Conservation (phyloP, 306 rosid genomes). For the Astragalus glycyphyllos region DNA sequence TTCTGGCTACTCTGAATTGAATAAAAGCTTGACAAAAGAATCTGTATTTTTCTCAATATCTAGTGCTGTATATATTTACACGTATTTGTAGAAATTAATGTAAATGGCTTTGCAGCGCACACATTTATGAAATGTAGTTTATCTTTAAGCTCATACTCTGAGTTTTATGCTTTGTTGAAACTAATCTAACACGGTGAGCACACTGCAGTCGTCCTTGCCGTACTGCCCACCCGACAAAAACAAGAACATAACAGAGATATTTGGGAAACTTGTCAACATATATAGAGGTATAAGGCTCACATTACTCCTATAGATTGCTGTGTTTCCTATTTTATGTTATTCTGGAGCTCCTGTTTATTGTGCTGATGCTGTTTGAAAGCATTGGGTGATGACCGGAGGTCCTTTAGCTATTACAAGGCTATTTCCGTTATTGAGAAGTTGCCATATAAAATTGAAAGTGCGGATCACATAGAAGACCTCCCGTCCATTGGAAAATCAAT, state of each 20-base stretch:
- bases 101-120: constrained; percentile 12
- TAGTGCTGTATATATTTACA: background rate
- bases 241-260: constrained; percentile 78
- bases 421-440: constrained; percentile 82
- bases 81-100: background rate
- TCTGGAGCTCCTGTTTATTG: constrained; percentile 42
- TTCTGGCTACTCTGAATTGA: constrained; percentile 15
- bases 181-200: constrained; percentile 30
- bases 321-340: constrained; percentile 19
- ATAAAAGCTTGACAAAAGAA: constrained; percentile 12
- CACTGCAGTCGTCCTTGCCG: constrained; percentile 57
- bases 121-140: constrained; percentile 7
- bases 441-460: constrained; percentile 76
- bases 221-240: constrained; percentile 87
- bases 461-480: constrained; percentile 70
- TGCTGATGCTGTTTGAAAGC: constrained; percentile 59
- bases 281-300: constrained; percentile 69
- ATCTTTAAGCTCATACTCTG: constrained; percentile 15
- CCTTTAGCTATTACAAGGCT: constrained; percentile 95
- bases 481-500: constrained; percentile 90
- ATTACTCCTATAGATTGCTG: constrained; percentile 8
- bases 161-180: constrained; percentile 35
- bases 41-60: constrained; percentile 13
- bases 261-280: constrained; percentile 85
- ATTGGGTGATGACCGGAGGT: constrained; percentile 88